Evolutionary conservation across 805 yeast genomes (phyloP), one percentile per base, ranked within the genome.

Genomic region (Brettanomyces custersianus): DNA sequence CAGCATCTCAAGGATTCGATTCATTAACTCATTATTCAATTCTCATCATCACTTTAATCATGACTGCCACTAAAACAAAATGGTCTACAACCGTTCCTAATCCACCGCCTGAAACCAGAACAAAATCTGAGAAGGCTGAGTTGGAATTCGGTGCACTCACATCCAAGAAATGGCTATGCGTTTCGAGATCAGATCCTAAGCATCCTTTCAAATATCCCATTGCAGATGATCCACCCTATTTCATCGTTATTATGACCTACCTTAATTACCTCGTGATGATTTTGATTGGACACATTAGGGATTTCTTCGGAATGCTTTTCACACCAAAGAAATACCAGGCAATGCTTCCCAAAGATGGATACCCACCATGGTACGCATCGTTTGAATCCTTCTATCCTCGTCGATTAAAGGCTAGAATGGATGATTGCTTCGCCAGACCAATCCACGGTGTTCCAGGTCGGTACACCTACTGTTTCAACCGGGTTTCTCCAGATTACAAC

Each of bases 401-500:
- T 50, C 78, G 97, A 51, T 72, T 92, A 68, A 88, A 92, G 57
- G 74, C 72, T 47, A 81, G 95, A 60, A 74, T 92, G 40, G 95
- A 84, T 55, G 97, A 90, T 61, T 86, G 96, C 59, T 92, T 92
- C 58, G 85, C 94, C 2, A 77, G 95, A 55, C 96, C 96, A 29
- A 85, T 94, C n/a, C 81, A 83, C 40, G 97, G 96, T 35, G 97
- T 90, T 16, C 97, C 99, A 1, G 99, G 99, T 20, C 76, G 99
- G 57, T 80, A 68, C 51, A 77, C 90, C 48, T 73, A 77, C 39
- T 80, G 95, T 49, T 78, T 80, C 49, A 88, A 86, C 49, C 75
- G 98, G 48, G 61, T 66, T 22, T 70, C 87, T n/a, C 67, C 69
- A 31, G 80, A 80, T 46, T 72, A 73, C 49, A 76, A 77, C 53